phyloP scores from a whole-genome alignment of 2,329 filamentous ascomycete genomes.

The Chaetomium olivaceum region DNA sequence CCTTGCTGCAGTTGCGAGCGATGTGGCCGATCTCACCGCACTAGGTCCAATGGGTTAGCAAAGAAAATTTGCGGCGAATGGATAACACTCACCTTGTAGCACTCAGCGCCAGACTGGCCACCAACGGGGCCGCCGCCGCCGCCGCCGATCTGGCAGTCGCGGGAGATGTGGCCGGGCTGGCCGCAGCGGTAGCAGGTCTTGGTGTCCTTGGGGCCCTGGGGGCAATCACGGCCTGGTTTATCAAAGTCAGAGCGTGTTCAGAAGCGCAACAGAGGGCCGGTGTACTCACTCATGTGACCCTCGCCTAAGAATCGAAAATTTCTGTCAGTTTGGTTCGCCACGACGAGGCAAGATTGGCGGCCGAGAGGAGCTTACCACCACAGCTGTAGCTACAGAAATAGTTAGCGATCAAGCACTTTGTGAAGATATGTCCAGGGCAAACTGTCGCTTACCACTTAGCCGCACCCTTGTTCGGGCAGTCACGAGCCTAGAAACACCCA shows the following conservation, averaged over 20 bases:
- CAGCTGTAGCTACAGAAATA: slow-evolving; percentile 70
- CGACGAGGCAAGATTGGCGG: slow-evolving; percentile 22
- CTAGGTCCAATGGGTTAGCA: slow-evolving; percentile 41
- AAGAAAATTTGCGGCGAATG: background rate
- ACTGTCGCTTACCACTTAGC: slow-evolving; percentile 70
- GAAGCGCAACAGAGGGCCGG: background rate
- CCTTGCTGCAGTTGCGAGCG: slow-evolving; percentile 82
- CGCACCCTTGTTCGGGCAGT: slow-evolving; percentile 81
- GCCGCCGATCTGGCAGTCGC: slow-evolving; percentile 72
- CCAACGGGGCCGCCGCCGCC: slow-evolving; percentile 48
- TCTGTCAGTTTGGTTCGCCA: slow-evolving; percentile 30
- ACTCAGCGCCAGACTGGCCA: slow-evolving; percentile 63
- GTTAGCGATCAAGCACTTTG: slow-evolving; percentile 22
- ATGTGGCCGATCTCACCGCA: slow-evolving; percentile 97
- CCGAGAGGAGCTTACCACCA: slow-evolving; percentile 58
- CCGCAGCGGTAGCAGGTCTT: slow-evolving; percentile 79
- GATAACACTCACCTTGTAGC: slow-evolving; percentile 70
- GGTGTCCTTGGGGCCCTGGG: slow-evolving; percentile 82
- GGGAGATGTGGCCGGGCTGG: slow-evolving; percentile 84
- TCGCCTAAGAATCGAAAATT: slow-evolving; percentile 44
- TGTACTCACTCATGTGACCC: slow-evolving; percentile 74
- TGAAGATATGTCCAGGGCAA: background rate
- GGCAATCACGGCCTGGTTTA: slow-evolving; percentile 77
- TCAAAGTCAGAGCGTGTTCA: slow-evolving; percentile 1
- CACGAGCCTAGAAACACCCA: slow-evolving; percentile 62